Evolutionary conservation across 108 stramenopile species (phyloP).

Genomic region (Mediolabrus comicus): DNA sequence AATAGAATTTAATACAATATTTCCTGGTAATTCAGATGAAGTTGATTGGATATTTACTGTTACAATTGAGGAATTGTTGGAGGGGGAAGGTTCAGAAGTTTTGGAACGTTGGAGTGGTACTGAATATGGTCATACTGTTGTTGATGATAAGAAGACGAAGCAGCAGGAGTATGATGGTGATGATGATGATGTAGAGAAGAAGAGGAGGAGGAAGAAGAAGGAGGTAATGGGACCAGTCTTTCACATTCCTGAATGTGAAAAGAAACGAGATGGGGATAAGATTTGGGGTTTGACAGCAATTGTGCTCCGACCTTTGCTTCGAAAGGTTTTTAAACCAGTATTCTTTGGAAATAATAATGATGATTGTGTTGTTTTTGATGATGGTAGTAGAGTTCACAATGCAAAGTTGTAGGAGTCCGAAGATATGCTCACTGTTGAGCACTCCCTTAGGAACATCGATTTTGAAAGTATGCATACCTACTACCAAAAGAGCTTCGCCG

Average conservation of each 20-base stretch:
- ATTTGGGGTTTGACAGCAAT: slow-evolving; percentile 87
- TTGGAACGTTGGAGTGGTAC: slow-evolving; percentile 34
- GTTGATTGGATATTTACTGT: slow-evolving; percentile 75
- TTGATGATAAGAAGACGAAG: background rate
- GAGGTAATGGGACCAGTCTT: slow-evolving; percentile 50
- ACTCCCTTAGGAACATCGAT: too few species aligned
- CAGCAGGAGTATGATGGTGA: slow-evolving; percentile 9
- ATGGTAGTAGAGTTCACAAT: too few species aligned
- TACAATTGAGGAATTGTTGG: slow-evolving; percentile 48
- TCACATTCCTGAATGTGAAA: slow-evolving; percentile 29
- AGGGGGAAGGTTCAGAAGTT: slow-evolving; percentile 47
- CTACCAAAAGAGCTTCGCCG: too few species aligned
- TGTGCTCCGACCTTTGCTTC: slow-evolving; percentile 65
- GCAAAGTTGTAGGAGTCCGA: too few species aligned
- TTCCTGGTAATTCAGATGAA: slow-evolving; percentile 69
- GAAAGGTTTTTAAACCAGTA: slow-evolving; percentile 61
- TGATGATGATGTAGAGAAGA: background rate
- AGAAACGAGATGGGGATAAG: slow-evolving; percentile 41
- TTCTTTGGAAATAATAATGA: slow-evolving; percentile 21
- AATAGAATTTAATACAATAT: slow-evolving; percentile 25
- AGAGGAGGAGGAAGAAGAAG: background rate
- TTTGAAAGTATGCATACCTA: too few species aligned
- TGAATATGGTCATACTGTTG: slow-evolving; percentile 11
- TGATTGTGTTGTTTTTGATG: background rate
- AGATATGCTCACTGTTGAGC: too few species aligned